Evolutionary conservation across 352 stramenopile genomes (phyloP), one percentile per base, ranked within the genome.

Genomic region (Phytopythium cucurbitacearum): DNA sequence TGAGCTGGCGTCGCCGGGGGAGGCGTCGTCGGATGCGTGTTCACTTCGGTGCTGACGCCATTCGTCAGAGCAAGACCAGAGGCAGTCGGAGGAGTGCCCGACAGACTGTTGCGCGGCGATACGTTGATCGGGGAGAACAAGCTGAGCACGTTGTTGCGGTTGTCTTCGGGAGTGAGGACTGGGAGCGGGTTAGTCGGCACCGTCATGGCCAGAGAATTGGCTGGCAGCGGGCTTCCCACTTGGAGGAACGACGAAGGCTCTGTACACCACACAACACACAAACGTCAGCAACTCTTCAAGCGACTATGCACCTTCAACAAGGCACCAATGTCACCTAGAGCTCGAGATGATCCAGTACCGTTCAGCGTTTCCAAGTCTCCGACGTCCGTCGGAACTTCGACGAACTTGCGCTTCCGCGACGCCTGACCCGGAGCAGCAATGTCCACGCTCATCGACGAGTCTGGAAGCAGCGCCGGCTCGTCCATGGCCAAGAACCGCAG

Each of bases 401-500:
- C 77, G 37, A 94, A 94, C 48, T 94, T 94, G 9, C 85, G 71
- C 60, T 94, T 94, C 7, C 82, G 67, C 34, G 70, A 73, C 2
- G 56, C 58, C 37, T 73, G 53, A 1, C 55, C 60, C n/a, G 72
- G 51, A 43, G 70, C 45, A 15, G 71, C 59, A 28, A 75, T 60
- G 7, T 69, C 61, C 21, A 28, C 21, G 42, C 76, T 62, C 1
- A 57, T 73, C 0, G 76, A 73, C 15, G 81, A 85, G 40, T 62
- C 53, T 7, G 79, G 74, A n/a, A 94, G 60, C 32, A 94, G 40
- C 16, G 80, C 70, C 0, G 82, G 77, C 33, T 94, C 82, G 50
- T 94, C 85, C 82, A 94, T 94, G 13, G 85, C 81, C 33, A 94
- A 67, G 39, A 91, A 94, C 1, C 82, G 82, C 43, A 94, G 56